Evolutionary conservation across 495 filamentous ascomycete genomes (phyloP), one percentile per base, ranked within the genome.

Genomic region (Talaromyces stipitatus): DNA sequence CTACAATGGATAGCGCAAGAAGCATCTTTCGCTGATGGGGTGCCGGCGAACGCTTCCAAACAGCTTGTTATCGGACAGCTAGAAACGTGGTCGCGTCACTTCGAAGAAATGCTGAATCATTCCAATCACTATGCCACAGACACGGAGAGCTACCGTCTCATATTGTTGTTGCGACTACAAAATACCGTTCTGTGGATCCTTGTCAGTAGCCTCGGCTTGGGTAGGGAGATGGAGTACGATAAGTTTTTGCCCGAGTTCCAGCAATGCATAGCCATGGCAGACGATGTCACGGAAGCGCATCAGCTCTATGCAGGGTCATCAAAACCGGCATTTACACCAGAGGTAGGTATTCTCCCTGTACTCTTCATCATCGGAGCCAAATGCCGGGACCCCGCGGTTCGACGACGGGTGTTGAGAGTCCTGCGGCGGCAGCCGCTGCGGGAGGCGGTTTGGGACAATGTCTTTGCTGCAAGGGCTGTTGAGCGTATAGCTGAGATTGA

Each of bases 381-480:
- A 60, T 69, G 67, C 54, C 61, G 67, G 47, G 53, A 69, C 60
- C 65, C 67, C 14, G 26, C 28, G 2, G 54, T 68, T 41, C 64
- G 65, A 36, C 67, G 67, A 22, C 55, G 62, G 47, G 62, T 48
- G 20, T 48, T 48, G 50, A 26, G 46, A 45, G 64, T 70, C 16
- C 58, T 70, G 62, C 60, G 64, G 53, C 57, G 60, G 45, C 59
- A 67, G 33, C 61, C 36, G 4, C 62, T 67, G 24, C 65, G 61
- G 41, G 68, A 71, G 58, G 68, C 63, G 26, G 60, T 58, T 54
- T 71, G 66, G 65, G 65, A 69, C 64, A 71, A 66, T 55, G 55
- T 65, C 32, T 50, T 36, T 60, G 54, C 59, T 52, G 62, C 66
- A 29, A 63, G 57, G 59, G 45, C 67, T 16, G 57, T 69, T 41